Base-by-base conservation (phyloP, 108 stramenopile genomes). In the Cyclostephanos tholiformis region DNA sequence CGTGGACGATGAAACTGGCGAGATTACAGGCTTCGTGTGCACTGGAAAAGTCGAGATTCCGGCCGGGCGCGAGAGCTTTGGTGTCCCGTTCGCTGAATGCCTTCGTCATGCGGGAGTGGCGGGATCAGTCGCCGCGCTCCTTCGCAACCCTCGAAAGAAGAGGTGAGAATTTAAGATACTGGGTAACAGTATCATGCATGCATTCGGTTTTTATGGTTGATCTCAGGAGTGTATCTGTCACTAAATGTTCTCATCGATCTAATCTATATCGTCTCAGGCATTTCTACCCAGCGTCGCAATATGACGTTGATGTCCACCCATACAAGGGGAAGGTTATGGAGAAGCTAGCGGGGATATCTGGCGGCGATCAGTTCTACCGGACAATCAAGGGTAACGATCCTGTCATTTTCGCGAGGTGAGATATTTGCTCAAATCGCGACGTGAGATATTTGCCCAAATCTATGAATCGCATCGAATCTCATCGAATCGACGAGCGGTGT, bases 21-120 rank as follows among this genome's bases (percentile, higher is more conserved):
- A 81, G 71, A 41, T 52, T 27, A 35, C 32, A 20, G 75, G 80
- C 8, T 59, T 81, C 36, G 22, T 76, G 12, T 71, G 70, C 48
- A 76, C 75, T 1, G 75, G 55, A 32, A 39, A 41, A 56, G 26
- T 64, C 8, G 75, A 81, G 46, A 71, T 76, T 41, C 80, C 80
- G 0, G 30, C 55, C 11, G 61, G 50, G 19, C 56, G 69, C 16
- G 80, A 81, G 27, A 59, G 29, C 29, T 62, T 64, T 23, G 64
- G 49, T 8, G 49, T 81, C 39, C 41, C 70, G 6, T 76, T 60
- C 14, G 63, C 46, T 29, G 80, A 81, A 39, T 69, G 41, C 36
- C 26, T 41, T 0, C 69, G 80, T 32, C 75, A 71, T 36, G 22
- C 41, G n/a, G 80, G 53, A 27, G 51, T 29, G 14, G 62, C 70